Evolutionary conservation across 169 alveolate genomes (phyloP).

Genomic region (Plasmodium berghei): DNA sequence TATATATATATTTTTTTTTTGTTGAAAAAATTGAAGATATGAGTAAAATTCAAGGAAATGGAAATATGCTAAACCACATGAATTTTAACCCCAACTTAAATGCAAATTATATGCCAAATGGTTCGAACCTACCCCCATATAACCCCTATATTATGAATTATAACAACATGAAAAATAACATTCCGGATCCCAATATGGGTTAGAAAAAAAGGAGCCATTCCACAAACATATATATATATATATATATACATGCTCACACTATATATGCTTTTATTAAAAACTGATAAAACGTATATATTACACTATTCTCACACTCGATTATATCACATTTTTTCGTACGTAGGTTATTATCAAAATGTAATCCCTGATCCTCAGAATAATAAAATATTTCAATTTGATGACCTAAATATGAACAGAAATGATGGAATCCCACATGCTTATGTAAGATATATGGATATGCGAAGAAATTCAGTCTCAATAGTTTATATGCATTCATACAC

Average conservation of each 20-base stretch:
- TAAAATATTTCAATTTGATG: slow-evolving; percentile 27
- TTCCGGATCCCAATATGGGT: slow-evolving; percentile 56
- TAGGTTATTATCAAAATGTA: slow-evolving; percentile 48
- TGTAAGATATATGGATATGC: slow-evolving; percentile 20
- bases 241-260: neutral
- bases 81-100: neutral
- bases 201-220: neutral
- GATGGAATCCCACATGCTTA: slow-evolving; percentile 28
- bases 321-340: neutral
- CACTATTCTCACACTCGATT: neutral
- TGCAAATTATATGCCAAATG: slow-evolving; percentile 16
- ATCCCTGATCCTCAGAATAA: slow-evolving; percentile 8
- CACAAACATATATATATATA: neutral
- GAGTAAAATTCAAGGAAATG: slow-evolving; percentile 22
- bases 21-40: slow-evolving; percentile 9
- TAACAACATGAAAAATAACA: slow-evolving; percentile 49
- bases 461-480: neutral
- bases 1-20: too few relatives aligned
- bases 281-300: neutral
- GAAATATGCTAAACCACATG: slow-evolving; percentile 21
- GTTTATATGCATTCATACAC: neutral
- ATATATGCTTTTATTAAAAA: neutral
- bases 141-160: slow-evolving; percentile 36
- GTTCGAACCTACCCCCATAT: slow-evolving; percentile 44
- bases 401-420: slow-evolving; percentile 37